Evolutionary conservation across 31 red algal genomes (phyloP), one percentile per base, ranked within the genome.

Genomic region (Asparagopsis taxiformis): DNA sequence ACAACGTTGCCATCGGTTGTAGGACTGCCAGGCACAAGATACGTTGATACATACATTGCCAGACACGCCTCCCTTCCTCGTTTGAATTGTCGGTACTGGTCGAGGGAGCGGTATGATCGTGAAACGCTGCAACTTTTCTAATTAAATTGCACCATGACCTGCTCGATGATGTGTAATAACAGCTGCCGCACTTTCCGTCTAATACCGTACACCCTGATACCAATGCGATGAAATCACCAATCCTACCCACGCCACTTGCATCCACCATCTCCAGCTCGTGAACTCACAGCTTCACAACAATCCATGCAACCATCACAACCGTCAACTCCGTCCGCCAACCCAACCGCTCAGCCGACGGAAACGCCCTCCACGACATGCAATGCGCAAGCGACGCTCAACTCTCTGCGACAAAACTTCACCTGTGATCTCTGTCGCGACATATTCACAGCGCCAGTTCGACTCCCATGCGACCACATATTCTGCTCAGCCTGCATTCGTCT

Each of bases 401-500:
- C 41, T 13, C 41, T 46, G 41, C 41, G 41, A 9, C 8, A 46
- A 13, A 46, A 13, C 32, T 46, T 67, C 34, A 25, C 49, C 5
- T 72, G 68, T 19, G 21, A 21, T 11, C 39, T 72, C 52, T 72
- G 68, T 48, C 68, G 55, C 1, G 11, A 19, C 20, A 22, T 38
- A 19, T 28, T 72, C 11, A 11, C 22, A 17, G 68, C 68, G 0
- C 68, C 68, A 9, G 68, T 72, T 16, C 48, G n/a, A 11, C 68
- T 72, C 29, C 68, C 68, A 13, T 72, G 68, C 0, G 21, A 34
- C 20, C 68, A 72, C 52, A 4, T 72, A 9, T 72, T 72, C 68
- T 72, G 68, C 50, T 72, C 68, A 3, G 22, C 20, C 6, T 72
- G 68, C 52, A 56, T 72, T 3, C 68, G 68, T 11, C 68, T 32